These are phyloP conservation scores for Suillus brevipes DNA, from an alignment of 768 basidiomycete species.

Conservation along the genomic window DNA sequence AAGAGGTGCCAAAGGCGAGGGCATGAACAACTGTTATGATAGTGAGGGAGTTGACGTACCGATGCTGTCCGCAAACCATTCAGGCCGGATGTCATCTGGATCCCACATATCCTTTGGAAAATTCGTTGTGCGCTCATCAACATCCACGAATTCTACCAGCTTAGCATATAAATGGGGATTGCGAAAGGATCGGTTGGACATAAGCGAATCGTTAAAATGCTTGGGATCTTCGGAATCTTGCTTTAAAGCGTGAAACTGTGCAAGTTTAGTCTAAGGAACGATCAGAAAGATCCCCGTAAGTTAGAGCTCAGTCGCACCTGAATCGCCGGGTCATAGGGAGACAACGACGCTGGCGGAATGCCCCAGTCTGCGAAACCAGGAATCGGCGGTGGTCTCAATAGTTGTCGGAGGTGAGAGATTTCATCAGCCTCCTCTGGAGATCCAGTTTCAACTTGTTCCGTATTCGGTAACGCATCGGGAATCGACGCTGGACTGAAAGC, in stretches of 20 bases:
- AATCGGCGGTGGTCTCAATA: slow-evolving; percentile 65
- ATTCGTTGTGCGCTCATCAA: slow-evolving; percentile 85
- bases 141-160: slow-evolving; percentile 91
- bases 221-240: slow-evolving; percentile 58
- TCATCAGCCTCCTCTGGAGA: slow-evolving; percentile 40
- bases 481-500: background rate
- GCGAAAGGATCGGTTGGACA: slow-evolving; percentile 89
- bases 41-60: slow-evolving; percentile 51
- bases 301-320: slow-evolving; percentile 42
- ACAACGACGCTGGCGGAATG: slow-evolving; percentile 59
- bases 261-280: slow-evolving; percentile 66
- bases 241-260: slow-evolving; percentile 77
- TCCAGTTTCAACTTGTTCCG: background rate
- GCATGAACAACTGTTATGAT: slow-evolving; percentile 1
- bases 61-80: slow-evolving; percentile 78
- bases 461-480: background rate
- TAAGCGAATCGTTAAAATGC: slow-evolving; percentile 95
- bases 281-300: background rate
- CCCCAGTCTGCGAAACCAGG: slow-evolving; percentile 73
- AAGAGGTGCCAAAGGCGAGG: slow-evolving; percentile 5
- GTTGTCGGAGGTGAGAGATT: slow-evolving; percentile 49
- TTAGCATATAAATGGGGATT: slow-evolving; percentile 97
- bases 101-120: slow-evolving; percentile 78
- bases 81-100: slow-evolving; percentile 57
- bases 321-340: slow-evolving; percentile 61